phyloP scores from a whole-genome alignment of 148 eudicot genomes.

The Cornus florida region DNA sequence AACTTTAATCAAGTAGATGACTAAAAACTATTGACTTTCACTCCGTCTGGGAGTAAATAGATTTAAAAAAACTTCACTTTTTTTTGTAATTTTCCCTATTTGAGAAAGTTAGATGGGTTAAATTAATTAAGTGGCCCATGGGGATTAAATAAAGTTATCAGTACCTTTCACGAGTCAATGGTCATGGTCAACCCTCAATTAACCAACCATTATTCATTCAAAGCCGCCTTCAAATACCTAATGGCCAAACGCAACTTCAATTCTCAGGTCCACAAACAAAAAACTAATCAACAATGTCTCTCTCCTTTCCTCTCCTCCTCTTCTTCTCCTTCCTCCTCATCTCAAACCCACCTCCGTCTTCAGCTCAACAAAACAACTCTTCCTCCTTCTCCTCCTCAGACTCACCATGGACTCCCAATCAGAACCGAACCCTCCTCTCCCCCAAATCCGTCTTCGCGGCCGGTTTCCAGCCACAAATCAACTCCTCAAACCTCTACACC shows the following conservation, averaged over 20 bases:
- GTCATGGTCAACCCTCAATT: slow-evolving; percentile 1
- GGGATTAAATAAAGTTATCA: no score
- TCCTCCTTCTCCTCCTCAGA: slow-evolving; percentile 35
- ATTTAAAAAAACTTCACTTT: no score
- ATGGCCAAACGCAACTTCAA: neutral
- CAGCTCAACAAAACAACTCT: slow-evolving; percentile 25
- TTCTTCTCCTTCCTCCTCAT: slow-evolving; percentile 13
- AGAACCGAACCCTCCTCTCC: slow-evolving; percentile 50
- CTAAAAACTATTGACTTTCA: no score
- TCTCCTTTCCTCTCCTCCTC: slow-evolving; percentile 12
- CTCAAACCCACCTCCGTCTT: slow-evolving; percentile 15
- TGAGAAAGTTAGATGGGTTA: no score
- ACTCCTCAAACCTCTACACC: slow-evolving; percentile 28
- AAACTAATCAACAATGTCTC: neutral
- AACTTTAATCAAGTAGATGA: no score
- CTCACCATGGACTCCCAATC: slow-evolving; percentile 57
- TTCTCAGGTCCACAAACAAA: neutral
- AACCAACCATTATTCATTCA: neutral
- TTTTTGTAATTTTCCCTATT: no score
- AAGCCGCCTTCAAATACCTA: neutral
- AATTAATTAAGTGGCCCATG: no score
- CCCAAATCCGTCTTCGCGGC: slow-evolving; percentile 57
- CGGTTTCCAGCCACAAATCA: slow-evolving; percentile 40
- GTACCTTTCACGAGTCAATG: neutral
- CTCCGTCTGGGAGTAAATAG: no score